Conservation (phyloP, 176 grass and related monocot genomes). For the Puccinellia tenuiflora region DNA sequence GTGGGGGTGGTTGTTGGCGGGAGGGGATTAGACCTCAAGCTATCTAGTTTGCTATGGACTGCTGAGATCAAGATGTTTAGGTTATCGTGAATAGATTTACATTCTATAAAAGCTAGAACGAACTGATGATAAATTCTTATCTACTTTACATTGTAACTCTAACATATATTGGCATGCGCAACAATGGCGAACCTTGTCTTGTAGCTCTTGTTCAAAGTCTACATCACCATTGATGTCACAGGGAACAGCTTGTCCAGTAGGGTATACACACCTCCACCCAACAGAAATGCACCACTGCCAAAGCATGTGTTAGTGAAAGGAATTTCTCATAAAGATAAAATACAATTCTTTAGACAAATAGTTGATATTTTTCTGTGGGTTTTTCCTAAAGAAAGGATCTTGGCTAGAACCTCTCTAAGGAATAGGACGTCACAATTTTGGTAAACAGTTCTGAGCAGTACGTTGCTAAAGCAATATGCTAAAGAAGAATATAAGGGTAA, state of each 20-base stretch:
- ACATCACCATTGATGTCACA: conserved; percentile 80
- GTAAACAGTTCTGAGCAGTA: not conserved
- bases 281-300: conserved; percentile 72
- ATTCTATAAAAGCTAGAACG: not conserved
- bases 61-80: not conserved
- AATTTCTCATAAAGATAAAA: not conserved
- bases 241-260: conserved; percentile 78
- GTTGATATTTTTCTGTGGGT: not conserved
- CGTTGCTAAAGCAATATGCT: not conserved
- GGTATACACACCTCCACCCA: conserved; percentile 81
- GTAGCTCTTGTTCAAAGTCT: conserved; percentile 28
- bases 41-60: not conserved
- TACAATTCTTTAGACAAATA: not conserved
- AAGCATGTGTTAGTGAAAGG: not conserved
- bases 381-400: not conserved
- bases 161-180: not conserved
- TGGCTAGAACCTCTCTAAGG: not conserved
- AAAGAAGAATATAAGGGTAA: not conserved
- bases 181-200: not conserved
- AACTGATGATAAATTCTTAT: not conserved
- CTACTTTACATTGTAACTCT: conserved; percentile 5
- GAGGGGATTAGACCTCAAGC: not conserved
- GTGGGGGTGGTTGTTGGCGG: not conserved
- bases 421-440: not conserved
- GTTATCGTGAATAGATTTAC: not conserved